phyloP scores from a whole-genome alignment of 352 stramenopile species.

The Globisporangium okanoganense region DNA sequence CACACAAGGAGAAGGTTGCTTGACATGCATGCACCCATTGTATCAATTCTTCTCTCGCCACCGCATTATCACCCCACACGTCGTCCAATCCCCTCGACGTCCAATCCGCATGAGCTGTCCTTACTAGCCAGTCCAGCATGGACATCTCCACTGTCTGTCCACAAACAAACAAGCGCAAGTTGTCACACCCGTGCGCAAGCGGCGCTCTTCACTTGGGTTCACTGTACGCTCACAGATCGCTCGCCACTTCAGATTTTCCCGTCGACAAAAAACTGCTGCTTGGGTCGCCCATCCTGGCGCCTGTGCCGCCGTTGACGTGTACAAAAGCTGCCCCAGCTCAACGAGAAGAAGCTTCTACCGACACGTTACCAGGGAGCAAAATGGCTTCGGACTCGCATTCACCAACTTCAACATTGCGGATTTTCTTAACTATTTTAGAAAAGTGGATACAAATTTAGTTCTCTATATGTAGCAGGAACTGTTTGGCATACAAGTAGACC shows the following conservation, averaged over 20 bases:
- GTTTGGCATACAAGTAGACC: background rate
- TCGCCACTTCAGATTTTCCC: background rate
- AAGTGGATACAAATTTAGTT: background rate
- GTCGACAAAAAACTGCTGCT: background rate
- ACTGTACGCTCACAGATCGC: background rate
- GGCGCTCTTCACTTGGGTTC: background rate
- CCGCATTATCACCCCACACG: background rate
- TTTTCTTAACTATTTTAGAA: background rate
- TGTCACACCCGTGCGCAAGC: background rate
- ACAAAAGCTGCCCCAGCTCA: background rate
- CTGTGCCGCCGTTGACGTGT: background rate
- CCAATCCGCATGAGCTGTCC: background rate
- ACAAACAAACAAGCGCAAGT: background rate
- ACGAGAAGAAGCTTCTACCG: background rate
- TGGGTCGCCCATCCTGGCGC: background rate
- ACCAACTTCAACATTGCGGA: background rate
- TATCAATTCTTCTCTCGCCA: background rate
- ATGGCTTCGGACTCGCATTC: background rate
- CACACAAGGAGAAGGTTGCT: background rate
- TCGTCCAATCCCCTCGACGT: background rate
- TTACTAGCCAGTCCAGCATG: background rate
- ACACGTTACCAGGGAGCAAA: background rate
- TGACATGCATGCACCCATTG: background rate
- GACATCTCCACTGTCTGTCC: background rate
- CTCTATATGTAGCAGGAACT: background rate